phyloP scores from a whole-genome alignment of 1,284 basidiomycete genomes.

The Crucibulum parvulum region DNA sequence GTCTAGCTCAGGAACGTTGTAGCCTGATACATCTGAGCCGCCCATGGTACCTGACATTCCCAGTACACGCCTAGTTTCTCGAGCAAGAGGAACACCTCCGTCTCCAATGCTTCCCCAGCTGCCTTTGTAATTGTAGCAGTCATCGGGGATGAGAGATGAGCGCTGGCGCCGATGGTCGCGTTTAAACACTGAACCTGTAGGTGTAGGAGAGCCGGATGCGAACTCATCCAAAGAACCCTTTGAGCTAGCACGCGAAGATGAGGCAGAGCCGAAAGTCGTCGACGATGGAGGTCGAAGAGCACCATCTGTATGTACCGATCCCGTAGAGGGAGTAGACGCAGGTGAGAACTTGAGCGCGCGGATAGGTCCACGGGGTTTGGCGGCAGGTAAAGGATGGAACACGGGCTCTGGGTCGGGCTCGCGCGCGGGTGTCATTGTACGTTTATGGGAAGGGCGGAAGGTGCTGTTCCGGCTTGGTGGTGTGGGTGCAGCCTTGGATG shows the following conservation, averaged over 20 bases:
- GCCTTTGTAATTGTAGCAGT: constrained; percentile 10
- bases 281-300: constrained; percentile 44
- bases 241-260: constrained; percentile 40
- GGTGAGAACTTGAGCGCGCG: not conserved
- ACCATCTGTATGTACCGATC: not conserved
- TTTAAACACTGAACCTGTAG: constrained; percentile 56
- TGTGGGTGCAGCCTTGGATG: constrained; percentile 24
- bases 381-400: constrained; percentile 65
- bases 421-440: constrained; percentile 55
- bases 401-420: constrained; percentile 59
- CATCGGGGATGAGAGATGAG: constrained; percentile 40
- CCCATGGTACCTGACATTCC: constrained; percentile 73
- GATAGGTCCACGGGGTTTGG: constrained; percentile 21
- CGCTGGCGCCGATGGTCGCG: constrained; percentile 43
- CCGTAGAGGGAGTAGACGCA: not conserved
- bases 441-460: constrained; percentile 51
- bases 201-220: constrained; percentile 22
- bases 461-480: constrained; percentile 4
- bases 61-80: constrained; percentile 58
- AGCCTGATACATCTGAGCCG: constrained; percentile 53
- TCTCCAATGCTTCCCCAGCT: constrained; percentile 29
- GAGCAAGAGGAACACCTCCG: constrained; percentile 46
- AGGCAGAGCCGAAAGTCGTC: constrained; percentile 57
- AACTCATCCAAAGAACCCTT: constrained; percentile 31
- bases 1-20: constrained; percentile 49